Evolutionary conservation across 2,329 filamentous ascomycete species (phyloP), one percentile per base, ranked within the genome.

Genomic region (Fusarium sp.): DNA sequence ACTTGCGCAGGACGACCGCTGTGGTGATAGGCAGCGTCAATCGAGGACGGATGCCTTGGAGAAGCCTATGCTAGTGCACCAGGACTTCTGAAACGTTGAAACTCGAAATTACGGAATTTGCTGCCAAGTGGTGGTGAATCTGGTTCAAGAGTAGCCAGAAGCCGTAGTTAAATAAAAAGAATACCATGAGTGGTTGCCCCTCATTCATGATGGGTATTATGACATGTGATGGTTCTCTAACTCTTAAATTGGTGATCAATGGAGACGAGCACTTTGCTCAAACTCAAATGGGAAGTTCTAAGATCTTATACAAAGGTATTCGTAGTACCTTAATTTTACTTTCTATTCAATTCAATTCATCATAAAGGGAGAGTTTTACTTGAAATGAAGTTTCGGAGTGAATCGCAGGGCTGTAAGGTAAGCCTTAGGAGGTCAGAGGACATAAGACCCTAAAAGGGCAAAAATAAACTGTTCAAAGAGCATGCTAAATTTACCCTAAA

Each of bases 11-110:
- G 63, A 74, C 69, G 60, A 55, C 67, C 67, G 73, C 67, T 60
- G 52, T 71, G 66, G 61, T 45, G 60, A 74, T 65, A 66, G 52
- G 61, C 57, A 68, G 68, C 68, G 64, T 74, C 62, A 60, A 63
- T 61, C 46, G 60, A 74, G 66, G 67, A 67, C 63, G 62, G 42
- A 56, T 57, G 58, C 58, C 58, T 66, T 60, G 41, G 67, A 46
- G 74, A 74, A 73, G 70, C 67, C 67, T 63, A 68, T 78, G 76
- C 74, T 67, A 78, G 76, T 78, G 76, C 75, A 77, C 69, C 55
- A 55, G 55, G 60, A 54, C 74, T 75, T 74, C 71, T 65, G 50
- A 67, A 67, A 75, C 65, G 69, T 71, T 59, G 65, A 73, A 71
- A 65, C 70, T 74, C 69, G 63, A 70, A 64, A 69, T 70, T 77